A percentile compares a stretch with the other conserved stretches of the same genome.
Conservation (phyloP, 2,329 filamentous ascomycete genomes). For the Berkeleyomyces rouxiae region DNA sequence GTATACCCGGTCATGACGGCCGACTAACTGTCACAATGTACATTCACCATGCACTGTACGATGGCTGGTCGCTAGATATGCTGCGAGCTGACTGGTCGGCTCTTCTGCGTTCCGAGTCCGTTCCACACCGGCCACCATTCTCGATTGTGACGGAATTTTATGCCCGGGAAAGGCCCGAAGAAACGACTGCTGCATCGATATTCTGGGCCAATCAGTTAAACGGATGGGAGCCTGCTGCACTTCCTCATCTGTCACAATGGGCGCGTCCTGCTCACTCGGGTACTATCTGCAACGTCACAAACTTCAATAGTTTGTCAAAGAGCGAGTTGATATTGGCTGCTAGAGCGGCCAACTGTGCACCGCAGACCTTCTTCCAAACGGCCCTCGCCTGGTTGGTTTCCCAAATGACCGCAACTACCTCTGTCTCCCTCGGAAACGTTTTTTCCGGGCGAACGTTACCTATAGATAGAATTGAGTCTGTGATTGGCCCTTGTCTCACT, state of each 20-base stretch:
- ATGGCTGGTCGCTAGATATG: slow-evolving; percentile 83
- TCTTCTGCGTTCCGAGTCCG: slow-evolving; percentile 24
- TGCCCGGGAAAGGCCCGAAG: background rate
- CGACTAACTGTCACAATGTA: slow-evolving; percentile 29
- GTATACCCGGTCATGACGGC: background rate
- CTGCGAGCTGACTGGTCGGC: slow-evolving; percentile 48
- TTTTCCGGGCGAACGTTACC: slow-evolving; percentile 69
- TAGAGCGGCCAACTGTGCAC: background rate
- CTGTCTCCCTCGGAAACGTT: slow-evolving; percentile 62
- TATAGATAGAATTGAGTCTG: slow-evolving; percentile 49
- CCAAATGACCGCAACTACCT: slow-evolving; percentile 43
- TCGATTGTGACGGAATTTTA: slow-evolving; percentile 37
- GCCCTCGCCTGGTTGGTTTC: slow-evolving; percentile 50
- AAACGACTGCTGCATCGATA: background rate
- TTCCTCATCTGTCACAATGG: slow-evolving; percentile 4
- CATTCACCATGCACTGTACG: slow-evolving; percentile 73
- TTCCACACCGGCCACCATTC: slow-evolving; percentile 39
- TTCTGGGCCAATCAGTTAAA: slow-evolving; percentile 10
- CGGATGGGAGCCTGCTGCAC: background rate
- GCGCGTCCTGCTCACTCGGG: background rate
- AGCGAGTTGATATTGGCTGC: background rate
- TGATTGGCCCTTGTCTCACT: slow-evolving; percentile 66
- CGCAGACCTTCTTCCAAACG: slow-evolving; percentile 47
- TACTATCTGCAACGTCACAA: background rate
- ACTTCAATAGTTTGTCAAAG: background rate